Percentiles rank a stretch among this genome's conserved stretches.
These are phyloP conservation scores for Cyanophora paradoxa DNA, from an alignment of 78 protist genomes.

Conservation along the genomic window DNA sequence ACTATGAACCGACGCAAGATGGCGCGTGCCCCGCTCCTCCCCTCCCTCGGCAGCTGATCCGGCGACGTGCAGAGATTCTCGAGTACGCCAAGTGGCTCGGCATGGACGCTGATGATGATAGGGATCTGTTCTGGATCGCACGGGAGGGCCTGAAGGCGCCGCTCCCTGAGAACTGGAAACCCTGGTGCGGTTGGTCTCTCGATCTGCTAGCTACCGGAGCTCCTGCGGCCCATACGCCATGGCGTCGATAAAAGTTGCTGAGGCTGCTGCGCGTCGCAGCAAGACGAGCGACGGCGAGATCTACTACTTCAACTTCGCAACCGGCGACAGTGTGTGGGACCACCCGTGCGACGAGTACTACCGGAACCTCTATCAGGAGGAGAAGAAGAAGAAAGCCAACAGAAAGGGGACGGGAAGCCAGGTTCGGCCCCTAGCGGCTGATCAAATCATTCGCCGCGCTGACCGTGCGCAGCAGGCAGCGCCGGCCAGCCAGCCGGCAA, in stretches of 20 bases:
- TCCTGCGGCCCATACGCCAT: too few relatives aligned
- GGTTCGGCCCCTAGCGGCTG: neutral
- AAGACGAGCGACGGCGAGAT: constrained; percentile 25
- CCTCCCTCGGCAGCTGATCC: neutral
- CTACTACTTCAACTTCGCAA: constrained; percentile 56
- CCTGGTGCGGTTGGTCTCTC: constrained; percentile 31
- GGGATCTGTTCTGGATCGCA: constrained; percentile 45
- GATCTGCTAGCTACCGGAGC: too few relatives aligned
- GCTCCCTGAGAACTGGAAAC: constrained; percentile 57
- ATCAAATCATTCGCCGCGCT: neutral
- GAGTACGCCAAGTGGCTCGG: constrained; percentile 60
- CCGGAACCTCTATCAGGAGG: constrained; percentile 23
- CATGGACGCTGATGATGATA: constrained; percentile 28
- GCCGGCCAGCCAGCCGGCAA: neutral
- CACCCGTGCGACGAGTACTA: constrained; percentile 54
- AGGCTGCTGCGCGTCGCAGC: neutral
- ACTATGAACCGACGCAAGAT: constrained; percentile 30
- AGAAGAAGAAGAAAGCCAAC: neutral
- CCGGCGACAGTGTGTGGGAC: constrained; percentile 62
- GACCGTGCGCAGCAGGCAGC: neutral
- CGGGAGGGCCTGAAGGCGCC: constrained; percentile 52
- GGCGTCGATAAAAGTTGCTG: too few relatives aligned
- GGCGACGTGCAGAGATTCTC: constrained; percentile 2
- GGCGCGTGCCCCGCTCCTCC: neutral
- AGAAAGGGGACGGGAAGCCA: constrained; percentile 2